These are phyloP conservation scores for Paraurostyla sp. DNA, from an alignment of 73 alveolate genomes.

Conservation along the genomic window DNA sequence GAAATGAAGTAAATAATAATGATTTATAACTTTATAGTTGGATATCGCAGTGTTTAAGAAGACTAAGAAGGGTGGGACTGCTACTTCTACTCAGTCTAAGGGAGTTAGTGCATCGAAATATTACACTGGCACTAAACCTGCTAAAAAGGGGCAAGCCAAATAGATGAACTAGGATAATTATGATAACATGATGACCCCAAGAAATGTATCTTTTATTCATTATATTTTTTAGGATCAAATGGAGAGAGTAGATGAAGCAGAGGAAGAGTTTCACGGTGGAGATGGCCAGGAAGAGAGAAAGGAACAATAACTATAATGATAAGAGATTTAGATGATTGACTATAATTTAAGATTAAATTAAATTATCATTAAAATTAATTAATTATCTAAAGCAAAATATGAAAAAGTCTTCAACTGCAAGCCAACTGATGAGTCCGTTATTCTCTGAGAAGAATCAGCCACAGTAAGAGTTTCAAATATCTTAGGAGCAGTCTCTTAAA, in stretches of 20 bases:
- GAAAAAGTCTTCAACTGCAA: conserved; percentile 20
- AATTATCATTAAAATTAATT: too few relatives aligned
- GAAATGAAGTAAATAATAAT: conserved; percentile 63
- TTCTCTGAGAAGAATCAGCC: not conserved
- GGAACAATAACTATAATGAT: not conserved
- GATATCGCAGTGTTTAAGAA: conserved; percentile 61
- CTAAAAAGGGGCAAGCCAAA: conserved; percentile 3
- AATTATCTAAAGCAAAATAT: not conserved
- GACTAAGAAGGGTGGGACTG: not conserved
- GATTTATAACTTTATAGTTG: conserved; percentile 17
- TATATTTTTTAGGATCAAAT: not conserved
- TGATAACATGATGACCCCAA: conserved; percentile 40
- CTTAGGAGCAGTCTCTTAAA: not conserved
- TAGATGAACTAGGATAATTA: too few relatives aligned
- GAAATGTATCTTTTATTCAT: not conserved
- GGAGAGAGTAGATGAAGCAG: conserved; percentile 37
- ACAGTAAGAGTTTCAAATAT: not conserved
- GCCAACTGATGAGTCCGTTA: not conserved
- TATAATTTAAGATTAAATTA: too few relatives aligned
- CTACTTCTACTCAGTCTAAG: not conserved
- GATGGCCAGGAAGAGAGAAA: not conserved
- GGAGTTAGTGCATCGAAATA: not conserved
- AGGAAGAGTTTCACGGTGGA: not conserved
- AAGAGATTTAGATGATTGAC: not conserved
- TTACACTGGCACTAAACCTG: not conserved